Evolutionary conservation across 2,329 filamentous ascomycete genomes (phyloP).

Genomic region (Aspergillus amoenus): DNA sequence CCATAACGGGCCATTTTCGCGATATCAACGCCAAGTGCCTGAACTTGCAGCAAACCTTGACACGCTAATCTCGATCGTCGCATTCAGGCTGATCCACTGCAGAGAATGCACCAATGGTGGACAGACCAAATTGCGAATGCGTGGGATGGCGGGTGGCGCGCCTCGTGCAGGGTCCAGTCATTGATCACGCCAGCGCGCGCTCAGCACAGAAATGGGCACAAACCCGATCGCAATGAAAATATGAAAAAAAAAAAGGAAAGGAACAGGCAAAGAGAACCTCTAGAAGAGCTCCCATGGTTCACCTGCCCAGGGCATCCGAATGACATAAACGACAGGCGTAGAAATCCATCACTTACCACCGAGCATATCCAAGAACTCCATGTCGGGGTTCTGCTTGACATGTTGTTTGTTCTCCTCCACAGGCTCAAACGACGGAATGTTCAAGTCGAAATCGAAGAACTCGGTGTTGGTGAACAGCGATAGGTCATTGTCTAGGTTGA

Average conservation of each 20-base stretch:
- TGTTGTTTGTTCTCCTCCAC: slow-evolving; percentile 31
- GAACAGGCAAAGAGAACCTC: not conserved
- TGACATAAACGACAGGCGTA: not conserved
- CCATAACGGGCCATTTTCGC: slow-evolving; percentile 28
- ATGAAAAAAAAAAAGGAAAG: slow-evolving; percentile 1
- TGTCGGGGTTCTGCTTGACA: slow-evolving; percentile 25
- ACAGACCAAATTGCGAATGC: slow-evolving; percentile 15
- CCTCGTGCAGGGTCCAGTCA: slow-evolving; percentile 14
- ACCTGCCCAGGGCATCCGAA: not conserved
- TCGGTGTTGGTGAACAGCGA: slow-evolving; percentile 79
- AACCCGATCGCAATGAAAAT: slow-evolving; percentile 4
- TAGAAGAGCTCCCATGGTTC: not conserved
- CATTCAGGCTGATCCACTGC: slow-evolving; percentile 12
- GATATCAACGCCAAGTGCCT: slow-evolving; percentile 16
- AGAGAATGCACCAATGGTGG: slow-evolving; percentile 16
- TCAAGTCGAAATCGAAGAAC: slow-evolving; percentile 70
- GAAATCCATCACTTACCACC: slow-evolving; percentile 36
- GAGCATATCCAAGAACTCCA: slow-evolving; percentile 44
- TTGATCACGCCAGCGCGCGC: slow-evolving; percentile 10
- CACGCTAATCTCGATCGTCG: slow-evolving; percentile 15
- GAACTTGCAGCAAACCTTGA: slow-evolving; percentile 18
- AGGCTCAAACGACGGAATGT: slow-evolving; percentile 33
- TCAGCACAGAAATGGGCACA: slow-evolving; percentile 12
- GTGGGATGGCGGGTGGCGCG: slow-evolving; percentile 11
- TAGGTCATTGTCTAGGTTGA: slow-evolving; percentile 69